Conservation (phyloP, 2,329 filamentous ascomycete genomes). For the Lasiodiplodia sp. region DNA sequence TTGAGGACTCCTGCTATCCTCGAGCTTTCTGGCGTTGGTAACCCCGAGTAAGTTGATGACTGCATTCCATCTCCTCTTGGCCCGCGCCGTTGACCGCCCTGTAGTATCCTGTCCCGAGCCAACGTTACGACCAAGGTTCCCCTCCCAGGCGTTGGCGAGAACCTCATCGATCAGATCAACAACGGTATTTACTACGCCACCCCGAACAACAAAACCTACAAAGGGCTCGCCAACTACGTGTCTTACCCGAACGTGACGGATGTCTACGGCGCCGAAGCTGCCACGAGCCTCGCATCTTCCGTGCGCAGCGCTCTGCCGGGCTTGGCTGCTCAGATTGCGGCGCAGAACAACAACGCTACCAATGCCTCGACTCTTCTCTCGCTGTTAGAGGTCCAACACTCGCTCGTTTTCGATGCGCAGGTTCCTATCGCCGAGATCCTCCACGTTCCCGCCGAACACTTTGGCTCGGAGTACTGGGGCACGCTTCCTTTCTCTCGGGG, state of each 20-base stretch:
- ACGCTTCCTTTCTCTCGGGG: constrained; percentile 41
- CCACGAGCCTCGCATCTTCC: constrained; percentile 34
- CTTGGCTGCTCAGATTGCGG: constrained; percentile 33
- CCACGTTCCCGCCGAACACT: constrained; percentile 1
- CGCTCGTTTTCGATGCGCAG: constrained; percentile 50
- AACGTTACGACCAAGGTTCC: constrained; percentile 26
- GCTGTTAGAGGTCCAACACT: constrained; percentile 40
- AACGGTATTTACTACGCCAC: constrained; percentile 30
- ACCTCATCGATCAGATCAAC: constrained; percentile 37
- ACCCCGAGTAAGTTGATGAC: constrained; percentile 16
- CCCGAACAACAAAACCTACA: constrained; percentile 34
- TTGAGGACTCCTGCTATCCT: constrained; percentile 33
- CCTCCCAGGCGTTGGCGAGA: constrained; percentile 36
- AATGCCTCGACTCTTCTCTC: constrained; percentile 13
- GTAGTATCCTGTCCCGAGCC: constrained; percentile 31
- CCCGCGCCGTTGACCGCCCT: background rate
- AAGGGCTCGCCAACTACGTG: constrained; percentile 37
- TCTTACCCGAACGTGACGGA: constrained; percentile 37
- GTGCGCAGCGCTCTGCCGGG: constrained; percentile 32
- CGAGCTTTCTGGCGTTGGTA: constrained; percentile 35
- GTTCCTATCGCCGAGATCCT: constrained; percentile 45
- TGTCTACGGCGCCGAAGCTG: constrained; percentile 36
- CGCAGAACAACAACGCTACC: constrained; percentile 28
- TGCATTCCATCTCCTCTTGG: background rate
- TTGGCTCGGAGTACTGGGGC: constrained; percentile 19